Conservation (phyloP, 2,329 filamentous ascomycete species). For the Hypoxylon rubiginosum region DNA sequence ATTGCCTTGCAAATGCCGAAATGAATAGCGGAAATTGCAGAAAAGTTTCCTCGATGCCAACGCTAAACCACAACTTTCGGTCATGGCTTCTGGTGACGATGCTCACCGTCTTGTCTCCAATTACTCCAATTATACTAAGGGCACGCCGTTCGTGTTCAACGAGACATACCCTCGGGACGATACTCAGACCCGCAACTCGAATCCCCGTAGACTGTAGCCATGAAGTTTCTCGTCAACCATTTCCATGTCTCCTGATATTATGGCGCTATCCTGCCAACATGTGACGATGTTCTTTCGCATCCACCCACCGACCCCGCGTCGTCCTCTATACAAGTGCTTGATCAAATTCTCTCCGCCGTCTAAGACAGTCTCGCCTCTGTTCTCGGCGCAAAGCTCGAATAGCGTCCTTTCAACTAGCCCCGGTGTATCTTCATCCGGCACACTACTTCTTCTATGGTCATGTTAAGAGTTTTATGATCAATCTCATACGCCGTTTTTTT, state of each 20-base stretch:
- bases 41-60: not conserved
- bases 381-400: too few species aligned
- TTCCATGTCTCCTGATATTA: not conserved
- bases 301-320: too few species aligned
- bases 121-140: too few species aligned
- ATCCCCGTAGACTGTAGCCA: too few species aligned
- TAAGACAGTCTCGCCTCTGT: too few species aligned
- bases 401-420: not conserved
- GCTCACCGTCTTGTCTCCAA: not conserved
- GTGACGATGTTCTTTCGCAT: too few species aligned
- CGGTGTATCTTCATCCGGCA: not conserved
- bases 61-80: slow-evolving; percentile 17
- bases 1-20: not conserved
- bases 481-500: not conserved
- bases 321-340: too few species aligned
- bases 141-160: not conserved
- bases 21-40: not conserved
- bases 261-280: not conserved
- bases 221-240: not conserved
- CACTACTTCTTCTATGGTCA: not conserved
- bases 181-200: too few species aligned
- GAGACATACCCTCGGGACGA: slow-evolving; percentile 2
- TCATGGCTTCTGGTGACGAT: slow-evolving; percentile 30
- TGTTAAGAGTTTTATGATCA: not conserved
- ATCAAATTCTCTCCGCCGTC: too few species aligned